Percentiles rank a stretch among this genome's conserved stretches.
phyloP scores from a whole-genome alignment of 208 protist genomes.

The Sergeia podlipaevii region DNA sequence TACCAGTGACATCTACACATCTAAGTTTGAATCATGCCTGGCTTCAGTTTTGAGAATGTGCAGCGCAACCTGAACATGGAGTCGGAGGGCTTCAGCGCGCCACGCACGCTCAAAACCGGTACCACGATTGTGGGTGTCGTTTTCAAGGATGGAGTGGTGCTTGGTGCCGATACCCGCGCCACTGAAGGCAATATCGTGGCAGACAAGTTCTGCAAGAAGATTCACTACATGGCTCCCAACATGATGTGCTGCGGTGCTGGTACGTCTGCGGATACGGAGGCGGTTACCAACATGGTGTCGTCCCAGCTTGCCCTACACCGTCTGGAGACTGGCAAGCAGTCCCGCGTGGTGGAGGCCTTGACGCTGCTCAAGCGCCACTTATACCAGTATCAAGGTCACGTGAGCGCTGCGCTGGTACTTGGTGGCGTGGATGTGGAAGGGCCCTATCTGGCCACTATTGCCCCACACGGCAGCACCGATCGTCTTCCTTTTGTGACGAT shows the following conservation, averaged over 20 bases:
- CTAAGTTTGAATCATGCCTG: constrained; percentile 39
- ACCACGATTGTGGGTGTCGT: constrained; percentile 99
- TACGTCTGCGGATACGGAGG: constrained; percentile 99
- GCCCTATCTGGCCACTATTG: constrained; percentile 96
- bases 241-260: constrained; percentile 99
- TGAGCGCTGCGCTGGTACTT: constrained; percentile 98
- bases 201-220: constrained; percentile 99
- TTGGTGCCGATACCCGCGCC: constrained; percentile 99
- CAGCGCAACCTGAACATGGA: constrained; percentile 90
- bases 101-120: constrained; percentile 97
- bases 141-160: constrained; percentile 99
- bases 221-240: constrained; percentile 99
- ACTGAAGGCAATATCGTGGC: constrained; percentile 98
- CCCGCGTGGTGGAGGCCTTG: constrained; percentile 96
- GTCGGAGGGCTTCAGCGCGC: constrained; percentile 49
- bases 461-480: constrained; percentile 98
- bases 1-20: background rate
- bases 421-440: constrained; percentile 98
- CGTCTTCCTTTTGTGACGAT: constrained; percentile 99
- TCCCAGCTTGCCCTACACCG: constrained; percentile 95
- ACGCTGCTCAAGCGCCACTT: constrained; percentile 98
- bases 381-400: constrained; percentile 98
- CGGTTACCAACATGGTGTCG: constrained; percentile 92
- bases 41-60: constrained; percentile 94
- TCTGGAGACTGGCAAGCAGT: constrained; percentile 92